phyloP scores from a whole-genome alignment of 2,329 filamentous ascomycete species.

The Chrysoporthe deuterocubensis region DNA sequence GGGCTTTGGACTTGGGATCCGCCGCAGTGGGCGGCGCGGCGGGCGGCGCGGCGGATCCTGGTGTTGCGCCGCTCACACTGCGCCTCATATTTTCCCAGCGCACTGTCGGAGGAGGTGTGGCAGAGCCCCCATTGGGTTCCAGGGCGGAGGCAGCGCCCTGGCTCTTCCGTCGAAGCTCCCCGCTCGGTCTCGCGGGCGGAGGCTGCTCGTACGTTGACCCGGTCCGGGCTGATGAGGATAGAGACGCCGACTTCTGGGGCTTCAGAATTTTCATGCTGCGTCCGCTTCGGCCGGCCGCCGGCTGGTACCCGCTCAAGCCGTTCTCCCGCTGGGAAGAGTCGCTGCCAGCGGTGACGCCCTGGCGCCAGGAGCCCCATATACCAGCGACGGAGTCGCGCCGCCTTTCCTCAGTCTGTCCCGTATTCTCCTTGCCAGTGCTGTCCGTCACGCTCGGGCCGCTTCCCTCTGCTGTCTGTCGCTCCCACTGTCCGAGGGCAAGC shows the following conservation, averaged over 20 bases:
- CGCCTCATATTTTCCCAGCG: conserved; percentile 60
- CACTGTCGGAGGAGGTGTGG: conserved; percentile 32
- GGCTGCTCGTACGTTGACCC: conserved; percentile 58
- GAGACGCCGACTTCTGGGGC: conserved; percentile 65
- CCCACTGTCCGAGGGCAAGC: conserved; percentile 48
- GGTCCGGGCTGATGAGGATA: conserved; percentile 54
- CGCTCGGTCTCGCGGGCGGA: conserved; percentile 47
- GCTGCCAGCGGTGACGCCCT: conserved; percentile 51
- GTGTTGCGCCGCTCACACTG: conserved; percentile 41
- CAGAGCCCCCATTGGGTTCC: conserved; percentile 33
- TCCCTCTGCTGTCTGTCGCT: conserved; percentile 47
- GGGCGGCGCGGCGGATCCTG: conserved; percentile 35
- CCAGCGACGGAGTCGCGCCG: conserved; percentile 56
- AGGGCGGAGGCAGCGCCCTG: conserved; percentile 44
- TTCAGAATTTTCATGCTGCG: conserved; percentile 91
- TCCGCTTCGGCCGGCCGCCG: conserved; percentile 59
- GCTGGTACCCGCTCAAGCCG: conserved; percentile 69
- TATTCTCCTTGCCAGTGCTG: conserved; percentile 35
- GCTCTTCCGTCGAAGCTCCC: conserved; percentile 60
- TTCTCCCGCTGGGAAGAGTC: conserved; percentile 60
- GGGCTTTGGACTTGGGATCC: conserved; percentile 40
- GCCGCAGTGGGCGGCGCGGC: conserved; percentile 26
- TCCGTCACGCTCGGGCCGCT: conserved; percentile 38
- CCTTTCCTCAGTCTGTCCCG: conserved; percentile 29
- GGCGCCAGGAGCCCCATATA: conserved; percentile 75